phyloP scores from a whole-genome alignment of 805 yeast species.

The Ogataea degrootiae region DNA sequence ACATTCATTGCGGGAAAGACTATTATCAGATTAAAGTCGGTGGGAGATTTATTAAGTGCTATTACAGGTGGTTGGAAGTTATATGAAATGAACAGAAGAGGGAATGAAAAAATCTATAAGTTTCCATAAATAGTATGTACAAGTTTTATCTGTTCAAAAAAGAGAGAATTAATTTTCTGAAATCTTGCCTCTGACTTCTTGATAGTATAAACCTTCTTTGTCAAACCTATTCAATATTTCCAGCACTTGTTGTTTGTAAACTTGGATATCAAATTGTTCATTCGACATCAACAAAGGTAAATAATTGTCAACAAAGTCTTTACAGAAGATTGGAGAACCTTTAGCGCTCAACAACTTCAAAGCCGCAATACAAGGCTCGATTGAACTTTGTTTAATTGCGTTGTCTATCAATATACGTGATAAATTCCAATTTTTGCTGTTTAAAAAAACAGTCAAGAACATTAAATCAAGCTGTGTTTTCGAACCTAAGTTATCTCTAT shows the following conservation, averaged over 20 bases:
- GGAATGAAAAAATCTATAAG: no score
- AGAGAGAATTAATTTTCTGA: neutral
- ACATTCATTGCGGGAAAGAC: conserved; percentile 12
- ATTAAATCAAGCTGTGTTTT: conserved; percentile 12
- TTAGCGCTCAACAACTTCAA: conserved; percentile 6
- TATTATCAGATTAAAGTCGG: conserved; percentile 7
- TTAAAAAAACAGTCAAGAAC: conserved; percentile 13
- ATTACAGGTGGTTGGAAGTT: conserved; percentile 18
- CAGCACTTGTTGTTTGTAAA: conserved; percentile 1
- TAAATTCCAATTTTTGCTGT: conserved; percentile 15
- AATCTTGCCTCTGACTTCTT: conserved; percentile 1
- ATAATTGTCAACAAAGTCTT: conserved; percentile 10
- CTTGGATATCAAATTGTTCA: conserved; percentile 1
- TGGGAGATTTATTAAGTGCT: conserved; percentile 8
- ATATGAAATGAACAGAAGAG: neutral
- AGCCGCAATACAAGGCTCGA: conserved; percentile 7
- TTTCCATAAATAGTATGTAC: neutral
- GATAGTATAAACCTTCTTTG: conserved; percentile 4
- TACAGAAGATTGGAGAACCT: conserved; percentile 7
- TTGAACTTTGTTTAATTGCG: conserved; percentile 13
- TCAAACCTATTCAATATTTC: conserved; percentile 3
- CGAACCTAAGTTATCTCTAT: conserved; percentile 3
- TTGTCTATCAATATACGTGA: conserved; percentile 9
- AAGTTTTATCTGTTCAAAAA: neutral
- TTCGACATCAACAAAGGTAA: conserved; percentile 12